These are phyloP conservation scores for Umbelopsis ramanniana DNA, from an alignment of 192 early-diverging fungal genomes.

Conservation along the genomic window DNA sequence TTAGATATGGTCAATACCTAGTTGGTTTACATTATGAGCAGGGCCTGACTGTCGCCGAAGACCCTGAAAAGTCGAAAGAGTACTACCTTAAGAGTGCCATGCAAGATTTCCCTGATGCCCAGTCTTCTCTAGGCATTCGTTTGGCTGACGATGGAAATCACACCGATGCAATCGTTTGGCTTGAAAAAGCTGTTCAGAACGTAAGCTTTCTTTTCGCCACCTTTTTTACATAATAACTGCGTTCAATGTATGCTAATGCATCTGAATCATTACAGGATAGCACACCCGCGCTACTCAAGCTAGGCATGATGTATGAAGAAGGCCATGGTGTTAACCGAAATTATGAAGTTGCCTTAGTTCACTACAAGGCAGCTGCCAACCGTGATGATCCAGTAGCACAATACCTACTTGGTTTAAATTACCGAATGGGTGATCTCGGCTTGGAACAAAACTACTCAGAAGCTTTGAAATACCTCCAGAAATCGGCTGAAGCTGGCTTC, in stretches of 20 bases:
- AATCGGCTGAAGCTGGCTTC: slow-evolving; percentile 29
- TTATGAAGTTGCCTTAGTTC: slow-evolving; percentile 26
- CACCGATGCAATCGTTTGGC: slow-evolving; percentile 34
- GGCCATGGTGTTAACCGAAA: slow-evolving; percentile 36
- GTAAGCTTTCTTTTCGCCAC: slow-evolving; percentile 20
- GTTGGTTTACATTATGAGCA: slow-evolving; percentile 37
- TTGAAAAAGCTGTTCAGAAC: slow-evolving; percentile 33
- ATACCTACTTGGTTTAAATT: slow-evolving; percentile 35
- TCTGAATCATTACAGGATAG: slow-evolving; percentile 15
- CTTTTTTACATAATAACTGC: too few relatives aligned
- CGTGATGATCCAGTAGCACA: slow-evolving; percentile 31
- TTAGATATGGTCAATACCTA: slow-evolving; percentile 38
- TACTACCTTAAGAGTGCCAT: slow-evolving; percentile 40
- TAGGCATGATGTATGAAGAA: slow-evolving; percentile 38
- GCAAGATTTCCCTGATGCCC: slow-evolving; percentile 37
- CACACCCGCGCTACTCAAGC: slow-evolving; percentile 30
- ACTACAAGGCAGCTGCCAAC: slow-evolving; percentile 35
- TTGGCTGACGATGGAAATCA: slow-evolving; percentile 28
- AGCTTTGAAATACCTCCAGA: slow-evolving; percentile 27
- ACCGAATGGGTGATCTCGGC: slow-evolving; percentile 34
- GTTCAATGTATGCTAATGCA: too few relatives aligned
- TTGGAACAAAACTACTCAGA: slow-evolving; percentile 24
- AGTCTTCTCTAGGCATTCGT: slow-evolving; percentile 35
- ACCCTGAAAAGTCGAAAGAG: slow-evolving; percentile 27
- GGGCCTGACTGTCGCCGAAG: slow-evolving; percentile 23